Base-by-base conservation (phyloP, 495 filamentous ascomycete species). In the Aspergillus sclerotiicarbonarius region DNA sequence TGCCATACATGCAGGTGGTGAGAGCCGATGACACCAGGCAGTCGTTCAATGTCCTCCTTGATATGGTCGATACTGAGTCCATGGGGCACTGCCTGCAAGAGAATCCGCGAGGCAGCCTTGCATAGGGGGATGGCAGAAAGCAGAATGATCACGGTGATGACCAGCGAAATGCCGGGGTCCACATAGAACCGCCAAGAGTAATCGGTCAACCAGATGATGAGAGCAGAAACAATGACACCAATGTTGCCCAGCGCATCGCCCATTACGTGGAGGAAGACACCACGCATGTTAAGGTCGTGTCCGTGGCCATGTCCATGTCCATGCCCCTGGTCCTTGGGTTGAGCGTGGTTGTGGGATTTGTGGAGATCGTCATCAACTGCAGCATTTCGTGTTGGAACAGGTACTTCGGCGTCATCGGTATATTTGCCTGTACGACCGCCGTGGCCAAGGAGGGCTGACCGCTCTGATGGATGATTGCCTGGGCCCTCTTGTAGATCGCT, bases 1-100 rank as follows among this genome's bases (percentile, higher is more conserved):
- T 97, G 93, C 94, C 94, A 98, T 58, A 98, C 92, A 70, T 98
- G 94, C 10, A 98, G 79, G 65, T 98, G 92, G 73, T 98, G 94
- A 57, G 92, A 94, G 67, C 87, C 89, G 59, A 91, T 75, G 33
- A 98, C 85, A 44, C 93, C 93, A 0, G 85, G 88, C 13, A 98
- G 84, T 20, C 81, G 72, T 61, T 90, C 82, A 55, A 98, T 96
- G 69, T 98, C 94, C 53, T 89, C 86, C 63, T 93, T 90, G 76
- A 98, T 92, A 53, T 97, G 88, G 58, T 92, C 88, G 54, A 97
- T 82, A 56, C 86, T 86, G 71, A 98, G 86, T 25, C 90, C 88
- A 19, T 88, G 85, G 0, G 94, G 94, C 0, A 92, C 94, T 8
- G 92, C 95, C 72, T 98, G 94, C 1, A 98, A 82, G 6, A 98